Conservation (phyloP, 768 basidiomycete genomes). For the Boletus subparvulus region DNA sequence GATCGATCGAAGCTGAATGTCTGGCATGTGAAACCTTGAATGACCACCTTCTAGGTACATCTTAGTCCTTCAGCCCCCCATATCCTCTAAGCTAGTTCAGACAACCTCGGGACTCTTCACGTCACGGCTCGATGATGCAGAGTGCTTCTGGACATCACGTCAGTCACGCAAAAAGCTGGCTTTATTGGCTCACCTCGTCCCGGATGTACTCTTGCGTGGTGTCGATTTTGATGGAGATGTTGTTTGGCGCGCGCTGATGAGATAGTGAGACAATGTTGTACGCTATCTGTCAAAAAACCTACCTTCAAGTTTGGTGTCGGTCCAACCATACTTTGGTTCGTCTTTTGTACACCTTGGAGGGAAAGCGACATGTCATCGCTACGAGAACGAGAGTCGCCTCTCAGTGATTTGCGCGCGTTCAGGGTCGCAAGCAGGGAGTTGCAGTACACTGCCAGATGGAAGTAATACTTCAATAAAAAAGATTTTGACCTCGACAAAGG, state of each 20-base stretch:
- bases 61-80: neutral
- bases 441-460: constrained; percentile 49
- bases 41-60: constrained; percentile 1
- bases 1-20: constrained; percentile 7
- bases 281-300: neutral
- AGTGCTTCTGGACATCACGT: constrained; percentile 17
- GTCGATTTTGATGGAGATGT: constrained; percentile 68
- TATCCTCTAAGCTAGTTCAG: neutral
- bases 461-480: neutral
- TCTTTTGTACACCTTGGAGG: constrained; percentile 30
- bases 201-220: constrained; percentile 56
- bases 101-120: constrained; percentile 23
- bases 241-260: constrained; percentile 36
- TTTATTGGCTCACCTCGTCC: constrained; percentile 34
- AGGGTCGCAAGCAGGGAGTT: constrained; percentile 62
- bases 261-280: neutral
- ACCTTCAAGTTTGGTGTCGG: constrained; percentile 10
- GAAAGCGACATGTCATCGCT: constrained; percentile 34
- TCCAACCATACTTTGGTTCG: constrained; percentile 9
- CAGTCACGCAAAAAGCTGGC: neutral
- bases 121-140: constrained; percentile 14
- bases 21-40: neutral
- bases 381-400: constrained; percentile 20
- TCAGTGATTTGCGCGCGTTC: constrained; percentile 55
- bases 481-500: neutral